Evolutionary conservation across 1,139 yeast species (phyloP), one percentile per base, ranked within the genome.

Genomic region (Hansenula sp.): DNA sequence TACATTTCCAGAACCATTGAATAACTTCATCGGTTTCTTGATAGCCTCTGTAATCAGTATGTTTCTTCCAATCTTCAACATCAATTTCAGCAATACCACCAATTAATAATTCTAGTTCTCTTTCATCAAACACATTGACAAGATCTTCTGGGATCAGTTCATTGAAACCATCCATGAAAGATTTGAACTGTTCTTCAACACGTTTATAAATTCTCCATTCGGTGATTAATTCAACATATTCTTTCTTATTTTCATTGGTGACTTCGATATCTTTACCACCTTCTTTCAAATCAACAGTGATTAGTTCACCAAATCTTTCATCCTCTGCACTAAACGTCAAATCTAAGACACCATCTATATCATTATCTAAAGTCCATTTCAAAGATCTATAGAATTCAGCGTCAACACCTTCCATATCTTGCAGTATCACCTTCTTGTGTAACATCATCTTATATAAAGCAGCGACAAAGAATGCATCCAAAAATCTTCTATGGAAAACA

Each of bases 61-160:
- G 97, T 66, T 90, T 91, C 70, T 90, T 91, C 99, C 99, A 93
- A 70, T 93, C 99, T 56, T 90, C 97, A 48, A 90, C 86, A 66
- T 93, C 99, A 59, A 93, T 93, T 61, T 93, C 99, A 2, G 98
- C 95, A 62, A 93, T 83, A 65, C 99, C 99, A 63, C 99, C 99
- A 67, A 93, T 94, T 63, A 93, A 77, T 61, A 94, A 73, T 71
- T 94, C 99, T 53, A 93, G 73, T 68, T 93, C 99, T 65, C 98
- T 84, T 70, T 93, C 99, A 68, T 93, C 99, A 64, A 93, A 93
- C 37, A 93, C 99, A 58, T 88, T 89, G 44, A 93, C 96, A 51
- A 93, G 74, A 63, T 93, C 99, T 68, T 91, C 96, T 19, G 99
- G 99, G 51, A 93, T 90, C 60, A 93, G 77, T 66, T 93, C 99